Percentiles rank a stretch among this genome's conserved stretches.
Evolutionary conservation across 164 flowering plant species (phyloP).

Genomic region (Protea cynaroides): DNA sequence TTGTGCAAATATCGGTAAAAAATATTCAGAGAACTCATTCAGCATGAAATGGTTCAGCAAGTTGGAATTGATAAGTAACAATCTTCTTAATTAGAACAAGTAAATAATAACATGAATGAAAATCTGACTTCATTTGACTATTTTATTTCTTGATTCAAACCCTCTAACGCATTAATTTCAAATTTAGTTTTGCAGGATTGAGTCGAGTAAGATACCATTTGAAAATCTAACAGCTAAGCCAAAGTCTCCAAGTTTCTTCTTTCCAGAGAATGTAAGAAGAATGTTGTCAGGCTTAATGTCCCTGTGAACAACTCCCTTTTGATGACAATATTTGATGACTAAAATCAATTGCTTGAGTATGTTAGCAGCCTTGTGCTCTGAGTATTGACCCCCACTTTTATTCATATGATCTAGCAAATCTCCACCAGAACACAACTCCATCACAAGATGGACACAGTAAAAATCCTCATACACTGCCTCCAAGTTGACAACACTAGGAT

Average conservation of each 20-base stretch:
- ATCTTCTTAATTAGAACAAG: no score
- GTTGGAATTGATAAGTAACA: no score
- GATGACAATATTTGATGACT: slow-evolving; percentile 75
- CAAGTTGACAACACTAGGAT: slow-evolving; percentile 1
- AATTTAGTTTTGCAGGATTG: slow-evolving; percentile 13
- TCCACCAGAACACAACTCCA: not conserved
- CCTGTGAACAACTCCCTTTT: slow-evolving; percentile 81
- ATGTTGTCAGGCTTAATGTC: slow-evolving; percentile 79
- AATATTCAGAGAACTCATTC: no score
- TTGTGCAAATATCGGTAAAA: no score
- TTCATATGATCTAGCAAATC: slow-evolving; percentile 64
- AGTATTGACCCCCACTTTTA: slow-evolving; percentile 34
- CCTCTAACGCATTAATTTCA: no score
- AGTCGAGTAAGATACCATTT: slow-evolving; percentile 32
- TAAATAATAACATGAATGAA: no score
- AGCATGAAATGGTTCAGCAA: no score
- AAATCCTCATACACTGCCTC: slow-evolving; percentile 5
- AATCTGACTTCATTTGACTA: no score
- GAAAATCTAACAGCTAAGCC: slow-evolving; percentile 73
- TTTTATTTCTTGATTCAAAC: no score
- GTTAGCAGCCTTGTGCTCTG: slow-evolving; percentile 63
- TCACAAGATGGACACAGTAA: not conserved
- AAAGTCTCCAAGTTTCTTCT: slow-evolving; percentile 73
- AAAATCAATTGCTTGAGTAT: slow-evolving; percentile 57
- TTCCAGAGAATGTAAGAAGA: slow-evolving; percentile 55